Base-by-base conservation (phyloP, 371 early-diverging fungal genomes). In the Chytridiales sp. region DNA sequence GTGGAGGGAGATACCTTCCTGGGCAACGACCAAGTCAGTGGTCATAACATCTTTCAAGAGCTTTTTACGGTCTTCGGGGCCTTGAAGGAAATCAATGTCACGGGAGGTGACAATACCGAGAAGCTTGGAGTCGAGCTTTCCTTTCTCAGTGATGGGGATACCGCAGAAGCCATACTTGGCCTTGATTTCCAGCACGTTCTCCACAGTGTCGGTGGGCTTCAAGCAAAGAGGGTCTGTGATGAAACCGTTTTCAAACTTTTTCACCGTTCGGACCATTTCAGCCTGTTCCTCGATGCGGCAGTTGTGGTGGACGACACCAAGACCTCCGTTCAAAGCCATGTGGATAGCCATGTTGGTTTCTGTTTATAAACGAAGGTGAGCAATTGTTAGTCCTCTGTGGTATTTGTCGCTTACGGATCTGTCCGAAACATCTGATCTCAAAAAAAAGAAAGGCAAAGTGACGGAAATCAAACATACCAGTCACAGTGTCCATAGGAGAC, bases 261-360 rank as follows among this genome's bases (percentile, higher is more conserved):
- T 47, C 77, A 97, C 98, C 74, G 89, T 87, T 71, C 93, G 88
- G 55, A 97, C 95, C 96, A 97, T 95, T 19, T 85, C 90, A 24
- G 93, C 92, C 82, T 97, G 98, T 68, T 94, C 93, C 55, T 92
- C 92, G 44, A 91, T 80, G 36, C 89, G 73, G 80, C 95, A 97
- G 87, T 97, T 97, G 87, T 93, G 83, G 78, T 97, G 98, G 65
- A 97, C 89, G 61, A 97, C 91, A 77, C 98, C 98, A 62, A 97
- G 82, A 52, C 98, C 98, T 63, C 98, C 98, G 64, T 92, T 86
- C 75, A 91, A 82, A 56, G 96, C 96, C 92, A 97, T 93, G 64
- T 90, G 85, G 69, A 95, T 93, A 58, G 95, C 97, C 97, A 97
- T 97, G 26, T 90, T 87, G 31, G 92, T 77, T 79, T 97, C 97